Evolutionary conservation across 345 rosid genomes (phyloP), one percentile per base, ranked within the genome.

Genomic region (Mercurialis annua): DNA sequence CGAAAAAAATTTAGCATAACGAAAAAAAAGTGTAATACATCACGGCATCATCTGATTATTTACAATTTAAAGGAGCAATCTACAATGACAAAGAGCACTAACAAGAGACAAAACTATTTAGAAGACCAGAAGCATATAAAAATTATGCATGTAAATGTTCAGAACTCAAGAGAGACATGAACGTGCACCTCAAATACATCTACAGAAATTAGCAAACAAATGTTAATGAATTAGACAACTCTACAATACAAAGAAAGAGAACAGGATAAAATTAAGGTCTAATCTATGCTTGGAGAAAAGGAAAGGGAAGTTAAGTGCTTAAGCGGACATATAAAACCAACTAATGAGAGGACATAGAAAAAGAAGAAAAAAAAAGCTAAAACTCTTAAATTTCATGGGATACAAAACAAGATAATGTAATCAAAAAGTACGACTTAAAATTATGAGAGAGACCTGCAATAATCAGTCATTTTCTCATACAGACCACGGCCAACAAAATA

Each of bases 401-500:
- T 23, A 65, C 53, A 34, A 18, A 11, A n/a, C 6, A 1, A 18
- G 18, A 55, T 31, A 5, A 18, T 43, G 40, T 46, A 38, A 64
- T 30, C 8, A 23, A 64, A 40, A 16, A 20, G 1, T 0, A 2
- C 36, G 42, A 15, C 12, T 27, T 20, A 48, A 15, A 9, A 71
- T 44, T 27, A 73, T 15, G 9, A 72, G 52, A 66, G 80, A 60
- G 77, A 94, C 99, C 99, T 86, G 85, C 90, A 85, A 73, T 94
- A 94, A 57, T 94, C 99, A 51, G 85, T 82, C 73, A 87, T 61
- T 27, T 85, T 84, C 83, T 94, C 99, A 79, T 74, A 86, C 61
- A 94, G 96, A 31, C 99, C 99, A 63, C 99, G 97, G 4, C 99
- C 99, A 73, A 94, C 99, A 71, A 64, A 94, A 75, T 94, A 94